Conservation (phyloP, 805 yeast genomes). For the Zygotorulaspora sp. region DNA sequence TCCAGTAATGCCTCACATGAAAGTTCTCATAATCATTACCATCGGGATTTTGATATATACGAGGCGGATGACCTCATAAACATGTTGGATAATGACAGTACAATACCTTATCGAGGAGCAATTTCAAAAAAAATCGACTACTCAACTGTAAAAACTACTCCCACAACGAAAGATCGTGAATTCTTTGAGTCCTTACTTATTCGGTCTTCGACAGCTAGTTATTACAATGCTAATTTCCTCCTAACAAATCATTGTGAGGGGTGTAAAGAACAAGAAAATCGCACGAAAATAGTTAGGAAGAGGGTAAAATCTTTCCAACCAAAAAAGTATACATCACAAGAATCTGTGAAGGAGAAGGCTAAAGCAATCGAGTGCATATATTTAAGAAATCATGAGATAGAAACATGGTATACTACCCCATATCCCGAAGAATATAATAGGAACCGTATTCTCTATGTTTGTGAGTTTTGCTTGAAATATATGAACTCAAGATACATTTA, state of each 20-base stretch:
- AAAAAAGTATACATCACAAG: slow-evolving; percentile 10
- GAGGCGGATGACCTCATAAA: slow-evolving; percentile 35
- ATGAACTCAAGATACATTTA: slow-evolving; percentile 63
- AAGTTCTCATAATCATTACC: slow-evolving; percentile 2
- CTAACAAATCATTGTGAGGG: slow-evolving; percentile 26
- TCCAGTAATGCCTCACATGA: slow-evolving; percentile 6
- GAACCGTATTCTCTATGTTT: slow-evolving; percentile 60
- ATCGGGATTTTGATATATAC: slow-evolving; percentile 36
- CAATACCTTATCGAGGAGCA: slow-evolving; percentile 63
- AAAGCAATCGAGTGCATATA: slow-evolving; percentile 55
- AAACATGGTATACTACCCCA: slow-evolving; percentile 91
- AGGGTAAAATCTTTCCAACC: slow-evolving; percentile 3
- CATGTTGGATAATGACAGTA: slow-evolving; percentile 19
- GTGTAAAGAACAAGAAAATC: slow-evolving; percentile 18
- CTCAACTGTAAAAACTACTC: slow-evolving; percentile 57
- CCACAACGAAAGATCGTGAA: slow-evolving; percentile 47
- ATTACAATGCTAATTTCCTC: slow-evolving; percentile 36
- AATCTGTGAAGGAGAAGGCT: slow-evolving; percentile 34
- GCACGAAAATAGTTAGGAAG: slow-evolving; percentile 3
- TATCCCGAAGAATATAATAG: slow-evolving; percentile 81
- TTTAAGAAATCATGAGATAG: slow-evolving; percentile 68
- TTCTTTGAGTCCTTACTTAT: slow-evolving; percentile 42
- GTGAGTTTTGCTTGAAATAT: slow-evolving; percentile 81
- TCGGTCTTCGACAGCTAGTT: slow-evolving; percentile 40
- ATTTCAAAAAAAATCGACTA: slow-evolving; percentile 52